A percentile compares a stretch with the other conserved stretches of the same genome.
Evolutionary conservation across 257 asterid species (phyloP).

Genomic region (Nicotiana knightiana): DNA sequence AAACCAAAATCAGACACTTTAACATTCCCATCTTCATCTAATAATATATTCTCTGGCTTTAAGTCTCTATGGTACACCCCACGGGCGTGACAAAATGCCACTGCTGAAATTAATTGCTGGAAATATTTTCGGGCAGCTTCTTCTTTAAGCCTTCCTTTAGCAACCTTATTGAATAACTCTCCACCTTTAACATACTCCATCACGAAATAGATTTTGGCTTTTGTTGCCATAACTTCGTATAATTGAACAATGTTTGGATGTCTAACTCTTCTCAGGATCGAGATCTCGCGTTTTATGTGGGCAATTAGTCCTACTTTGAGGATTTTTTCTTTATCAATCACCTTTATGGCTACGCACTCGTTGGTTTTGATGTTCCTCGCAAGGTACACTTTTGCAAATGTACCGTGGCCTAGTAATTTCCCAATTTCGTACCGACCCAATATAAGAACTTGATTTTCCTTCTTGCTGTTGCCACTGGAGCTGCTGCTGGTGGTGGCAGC

Average conservation of each 20-base stretch:
- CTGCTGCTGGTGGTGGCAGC: too few relatives aligned
- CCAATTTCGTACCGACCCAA: constrained; percentile 72
- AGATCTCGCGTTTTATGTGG: constrained; percentile 91
- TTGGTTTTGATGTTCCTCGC: constrained; percentile 69
- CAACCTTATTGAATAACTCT: constrained; percentile 81
- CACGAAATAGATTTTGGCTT: constrained; percentile 71
- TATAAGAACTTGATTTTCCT: constrained; percentile 48
- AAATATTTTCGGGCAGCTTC: constrained; percentile 68
- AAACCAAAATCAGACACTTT: constrained; percentile 92
- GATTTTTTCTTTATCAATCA: constrained; percentile 83
- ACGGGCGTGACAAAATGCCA: constrained; percentile 86
- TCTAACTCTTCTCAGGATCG: constrained; percentile 79
- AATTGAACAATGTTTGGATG: constrained; percentile 90
- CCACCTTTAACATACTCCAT: constrained; percentile 93
- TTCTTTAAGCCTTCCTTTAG: constrained; percentile 88
- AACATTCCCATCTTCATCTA: constrained; percentile 77
- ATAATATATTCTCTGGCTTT: constrained; percentile 76
- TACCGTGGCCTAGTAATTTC: constrained; percentile 76
- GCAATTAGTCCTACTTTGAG: constrained; percentile 63
- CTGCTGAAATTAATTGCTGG: constrained; percentile 86
- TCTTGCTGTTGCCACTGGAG: constrained; percentile 12
- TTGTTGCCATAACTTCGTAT: constrained; percentile 94
- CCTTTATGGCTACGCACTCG: constrained; percentile 77
- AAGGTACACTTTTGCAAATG: constrained; percentile 84
- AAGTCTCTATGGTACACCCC: constrained; percentile 92